Evolutionary conservation across 2,329 filamentous ascomycete species (phyloP), one percentile per base, ranked within the genome.

Genomic region (Fusarium subglutinans): DNA sequence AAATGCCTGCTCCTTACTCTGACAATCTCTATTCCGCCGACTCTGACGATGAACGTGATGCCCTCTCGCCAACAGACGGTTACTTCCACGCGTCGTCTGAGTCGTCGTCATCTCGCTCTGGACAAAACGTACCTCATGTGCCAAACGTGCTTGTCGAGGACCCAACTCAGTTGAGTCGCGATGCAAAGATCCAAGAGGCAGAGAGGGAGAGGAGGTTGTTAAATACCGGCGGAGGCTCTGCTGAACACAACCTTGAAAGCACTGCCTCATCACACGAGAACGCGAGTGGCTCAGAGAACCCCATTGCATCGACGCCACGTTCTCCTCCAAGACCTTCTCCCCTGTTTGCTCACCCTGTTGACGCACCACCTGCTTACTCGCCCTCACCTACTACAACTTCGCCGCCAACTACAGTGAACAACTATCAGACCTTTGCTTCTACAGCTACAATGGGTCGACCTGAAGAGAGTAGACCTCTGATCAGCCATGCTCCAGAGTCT

Each of bases 291-390:
- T 63, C 47, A 18, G 41, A 40, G 11, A 73, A 45, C 18, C 40
- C 48, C 20, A 57, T 59, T 26, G 41, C 48, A 12, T 41, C 37
- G 55, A 66, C 67, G 38, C 51, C 70, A 22, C 59, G 40, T 30
- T 64, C 65, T 53, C 38, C 66, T 13, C 40, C 63, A 54, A 71
- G 44, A 51, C 20, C 41, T 40, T 50, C 58, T 71, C 57, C 38
- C 17, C 37, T 57, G 13, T 57, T 76, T 56, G 71, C 70, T 53
- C 76, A 79, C 22, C 73, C 71, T n/a, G 69, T 74, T 45, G 85
- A 86, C 63, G 86, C 86, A 11, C 87, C 87, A 15, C 87, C 87
- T 12, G 87, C 87, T 15, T 89, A 88, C 77, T 86, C 85, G 6
- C 86, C 86, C 13, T 85, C 82, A 20, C 80, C 72, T 22, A 80